Evolutionary conservation across 441 rosid species (phyloP).

Genomic region (Rhodomyrtus psidioides): DNA sequence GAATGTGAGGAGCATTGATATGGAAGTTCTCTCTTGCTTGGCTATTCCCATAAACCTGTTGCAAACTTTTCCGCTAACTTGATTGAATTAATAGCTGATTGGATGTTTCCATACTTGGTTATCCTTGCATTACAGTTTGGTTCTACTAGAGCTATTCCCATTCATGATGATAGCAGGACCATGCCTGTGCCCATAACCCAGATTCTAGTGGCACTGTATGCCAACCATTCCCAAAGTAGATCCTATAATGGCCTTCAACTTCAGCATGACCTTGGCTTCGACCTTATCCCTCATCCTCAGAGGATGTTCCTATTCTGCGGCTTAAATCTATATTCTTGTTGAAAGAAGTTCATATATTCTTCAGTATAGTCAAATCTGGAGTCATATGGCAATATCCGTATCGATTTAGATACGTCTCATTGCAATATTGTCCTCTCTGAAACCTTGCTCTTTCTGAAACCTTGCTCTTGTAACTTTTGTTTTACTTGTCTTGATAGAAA

Average conservation of each 20-base stretch:
- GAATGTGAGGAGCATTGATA: too few relatives aligned
- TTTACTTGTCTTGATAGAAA: slow-evolving; percentile 41
- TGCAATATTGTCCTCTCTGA: slow-evolving; percentile 48
- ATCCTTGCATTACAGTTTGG: slow-evolving; percentile 71
- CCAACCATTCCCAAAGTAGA: slow-evolving; percentile 75
- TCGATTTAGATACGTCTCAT: slow-evolving; percentile 84
- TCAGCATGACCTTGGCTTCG: slow-evolving; percentile 60
- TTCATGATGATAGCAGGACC: slow-evolving; percentile 96
- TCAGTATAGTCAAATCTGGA: slow-evolving; percentile 46
- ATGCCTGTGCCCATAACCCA: slow-evolving; percentile 53
- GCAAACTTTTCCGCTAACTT: slow-evolving; percentile 61
- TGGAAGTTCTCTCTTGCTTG: too few relatives aligned
- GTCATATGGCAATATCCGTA: slow-evolving; percentile 78
- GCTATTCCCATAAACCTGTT: slow-evolving; percentile 98
- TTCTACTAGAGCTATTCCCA: slow-evolving; percentile 95
- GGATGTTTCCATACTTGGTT: slow-evolving; percentile 85
- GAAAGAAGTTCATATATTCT: slow-evolving; percentile 73
- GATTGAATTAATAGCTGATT: slow-evolving; percentile 23
- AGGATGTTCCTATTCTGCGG: slow-evolving; percentile 68
- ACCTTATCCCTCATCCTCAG: slow-evolving; percentile 79
- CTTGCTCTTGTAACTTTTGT: slow-evolving; percentile 65
- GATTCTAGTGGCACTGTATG: slow-evolving; percentile 54
- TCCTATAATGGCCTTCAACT: slow-evolving; percentile 50
- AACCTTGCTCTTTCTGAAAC: too few relatives aligned
- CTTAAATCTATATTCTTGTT: slow-evolving; percentile 86